These are phyloP conservation scores for Pseudotsuga menziesii DNA, from an alignment of 75 land plant genomes.

Conservation along the genomic window DNA sequence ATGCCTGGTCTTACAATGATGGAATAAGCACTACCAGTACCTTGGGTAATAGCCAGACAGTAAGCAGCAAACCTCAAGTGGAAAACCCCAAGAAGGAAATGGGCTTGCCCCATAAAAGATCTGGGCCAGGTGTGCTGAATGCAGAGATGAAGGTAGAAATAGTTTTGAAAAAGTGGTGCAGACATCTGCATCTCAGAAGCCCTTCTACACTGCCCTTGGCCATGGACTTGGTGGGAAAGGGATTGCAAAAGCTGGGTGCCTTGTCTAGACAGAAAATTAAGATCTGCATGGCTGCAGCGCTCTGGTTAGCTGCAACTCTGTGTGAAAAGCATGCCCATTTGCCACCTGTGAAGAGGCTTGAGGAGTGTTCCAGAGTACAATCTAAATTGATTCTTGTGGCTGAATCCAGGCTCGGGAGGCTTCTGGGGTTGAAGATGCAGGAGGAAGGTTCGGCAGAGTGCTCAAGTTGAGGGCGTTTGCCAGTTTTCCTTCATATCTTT, in stretches of 20 bases:
- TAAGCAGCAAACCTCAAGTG: background rate
- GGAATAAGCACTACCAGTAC: background rate
- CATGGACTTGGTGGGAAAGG: conserved; percentile 10
- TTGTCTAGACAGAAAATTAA: conserved; percentile 11
- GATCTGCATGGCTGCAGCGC: conserved; percentile 25
- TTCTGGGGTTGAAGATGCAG: no score
- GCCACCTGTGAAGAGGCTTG: conserved; percentile 19
- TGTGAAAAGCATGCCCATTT: background rate
- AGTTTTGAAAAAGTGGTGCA: conserved; percentile 8
- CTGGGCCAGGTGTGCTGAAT: no score
- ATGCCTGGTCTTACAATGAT: background rate
- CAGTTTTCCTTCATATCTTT: no score
- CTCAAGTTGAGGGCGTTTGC: no score
- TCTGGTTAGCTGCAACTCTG: conserved; percentile 25
- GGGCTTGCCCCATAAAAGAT: no score
- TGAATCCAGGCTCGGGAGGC: no score
- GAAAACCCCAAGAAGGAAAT: no score
- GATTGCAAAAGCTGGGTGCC: conserved; percentile 6
- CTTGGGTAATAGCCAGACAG: background rate
- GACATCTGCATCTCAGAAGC: conserved; percentile 7
- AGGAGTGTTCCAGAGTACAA: conserved; percentile 30
- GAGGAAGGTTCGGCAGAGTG: no score
- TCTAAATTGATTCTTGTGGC: conserved; percentile 15
- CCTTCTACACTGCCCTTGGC: conserved; percentile 11
- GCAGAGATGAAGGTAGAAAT: conserved; percentile 19